Conservation (phyloP, 1,284 basidiomycete genomes). For the Naganishia albida region DNA sequence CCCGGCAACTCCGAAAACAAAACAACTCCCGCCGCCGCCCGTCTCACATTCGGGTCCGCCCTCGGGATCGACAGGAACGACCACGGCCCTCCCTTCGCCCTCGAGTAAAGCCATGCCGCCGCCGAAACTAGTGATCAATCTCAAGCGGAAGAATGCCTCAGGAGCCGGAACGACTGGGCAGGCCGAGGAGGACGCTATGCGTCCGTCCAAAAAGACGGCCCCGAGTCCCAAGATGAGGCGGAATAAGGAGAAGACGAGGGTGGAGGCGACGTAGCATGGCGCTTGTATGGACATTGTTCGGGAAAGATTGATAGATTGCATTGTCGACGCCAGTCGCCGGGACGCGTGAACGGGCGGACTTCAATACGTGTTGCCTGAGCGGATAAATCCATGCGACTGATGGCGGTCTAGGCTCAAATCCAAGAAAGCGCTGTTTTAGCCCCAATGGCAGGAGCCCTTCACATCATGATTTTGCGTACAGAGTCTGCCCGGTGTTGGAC, state of each 20-base stretch:
- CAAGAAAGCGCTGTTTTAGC: too few relatives aligned
- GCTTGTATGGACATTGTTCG: slow-evolving; percentile 46
- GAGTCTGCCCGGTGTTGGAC: too few relatives aligned
- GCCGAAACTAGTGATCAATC: slow-evolving; percentile 10
- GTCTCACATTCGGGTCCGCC: slow-evolving; percentile 5
- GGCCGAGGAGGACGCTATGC: slow-evolving; percentile 10
- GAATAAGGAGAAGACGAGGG: slow-evolving; percentile 10
- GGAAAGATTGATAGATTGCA: too few relatives aligned
- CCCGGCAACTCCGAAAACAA: slow-evolving; percentile 13
- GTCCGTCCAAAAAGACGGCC: slow-evolving; percentile 25
- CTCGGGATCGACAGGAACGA: slow-evolving; percentile 10
- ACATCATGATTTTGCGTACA: too few relatives aligned
- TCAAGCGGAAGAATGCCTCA: slow-evolving; percentile 23
- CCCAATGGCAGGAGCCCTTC: too few relatives aligned
- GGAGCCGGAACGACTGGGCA: background rate
- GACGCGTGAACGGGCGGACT: too few relatives aligned
- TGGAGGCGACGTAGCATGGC: slow-evolving; percentile 48
- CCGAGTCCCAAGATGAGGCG: slow-evolving; percentile 13
- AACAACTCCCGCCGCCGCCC: background rate
- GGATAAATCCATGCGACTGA: too few relatives aligned
- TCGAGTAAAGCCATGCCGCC: slow-evolving; percentile 23
- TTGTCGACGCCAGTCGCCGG: too few relatives aligned
- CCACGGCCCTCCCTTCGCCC: slow-evolving; percentile 15
- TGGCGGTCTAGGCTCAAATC: too few relatives aligned
- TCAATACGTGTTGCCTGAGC: too few relatives aligned